Evolutionary conservation across 345 rosid genomes (phyloP).

Genomic region (Conringia planisiliqua): DNA sequence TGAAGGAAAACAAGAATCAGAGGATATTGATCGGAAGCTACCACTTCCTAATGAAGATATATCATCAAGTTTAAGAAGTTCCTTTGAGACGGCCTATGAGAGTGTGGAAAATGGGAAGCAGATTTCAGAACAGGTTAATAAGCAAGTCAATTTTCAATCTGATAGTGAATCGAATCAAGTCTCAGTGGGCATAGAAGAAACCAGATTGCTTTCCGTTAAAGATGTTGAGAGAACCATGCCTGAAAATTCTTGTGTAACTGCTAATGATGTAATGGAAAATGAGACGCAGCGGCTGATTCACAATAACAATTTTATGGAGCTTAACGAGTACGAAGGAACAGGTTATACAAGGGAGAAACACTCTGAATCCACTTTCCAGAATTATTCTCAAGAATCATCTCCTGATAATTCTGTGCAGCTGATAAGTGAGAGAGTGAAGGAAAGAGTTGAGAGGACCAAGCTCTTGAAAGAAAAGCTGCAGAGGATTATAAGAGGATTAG

Average conservation of each 20-base stretch:
- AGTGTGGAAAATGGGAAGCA: background rate
- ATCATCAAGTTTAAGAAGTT: slow-evolving; percentile 30
- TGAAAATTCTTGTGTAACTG: background rate
- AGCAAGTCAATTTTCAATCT: background rate
- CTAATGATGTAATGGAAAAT: background rate
- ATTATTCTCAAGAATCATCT: background rate
- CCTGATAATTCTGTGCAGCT: slow-evolving; percentile 17
- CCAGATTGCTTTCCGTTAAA: slow-evolving; percentile 3
- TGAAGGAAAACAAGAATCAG: slow-evolving; percentile 14
- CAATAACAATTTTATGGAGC: slow-evolving; percentile 11
- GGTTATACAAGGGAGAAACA: slow-evolving; percentile 24
- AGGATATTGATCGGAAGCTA: background rate
- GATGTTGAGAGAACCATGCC: slow-evolving; percentile 6
- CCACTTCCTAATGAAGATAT: slow-evolving; percentile 35
- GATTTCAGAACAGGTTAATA: background rate
- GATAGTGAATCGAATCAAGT: slow-evolving; percentile 8
- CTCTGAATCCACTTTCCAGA: slow-evolving; percentile 29
- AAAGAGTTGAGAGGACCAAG: slow-evolving; percentile 45
- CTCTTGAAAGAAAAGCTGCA: slow-evolving; percentile 50
- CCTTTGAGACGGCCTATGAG: slow-evolving; percentile 19
- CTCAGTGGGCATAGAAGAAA: slow-evolving; percentile 11
- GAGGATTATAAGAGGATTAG: slow-evolving; percentile 48
- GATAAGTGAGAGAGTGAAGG: slow-evolving; percentile 44
- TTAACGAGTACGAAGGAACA: slow-evolving; percentile 11
- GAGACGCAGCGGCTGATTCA: slow-evolving; percentile 14